A percentile compares a stretch with the other conserved stretches of the same genome.
phyloP scores from a whole-genome alignment of 192 early-diverging fungal genomes.

The Ramicandelaber brevisporus region DNA sequence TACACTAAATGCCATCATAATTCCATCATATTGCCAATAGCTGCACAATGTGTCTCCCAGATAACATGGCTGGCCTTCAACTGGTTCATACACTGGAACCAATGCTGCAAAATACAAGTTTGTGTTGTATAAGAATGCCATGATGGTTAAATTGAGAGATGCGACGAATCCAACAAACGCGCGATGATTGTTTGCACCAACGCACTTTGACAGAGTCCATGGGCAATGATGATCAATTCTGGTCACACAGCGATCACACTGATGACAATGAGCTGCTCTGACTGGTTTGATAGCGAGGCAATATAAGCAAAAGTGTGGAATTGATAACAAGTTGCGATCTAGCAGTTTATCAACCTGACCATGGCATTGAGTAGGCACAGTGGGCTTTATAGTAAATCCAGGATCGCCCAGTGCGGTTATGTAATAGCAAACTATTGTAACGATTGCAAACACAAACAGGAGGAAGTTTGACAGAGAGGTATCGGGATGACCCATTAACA shows the following conservation, averaged over 20 bases:
- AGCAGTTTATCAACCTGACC: constrained; percentile 41
- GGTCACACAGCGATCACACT: constrained; percentile 80
- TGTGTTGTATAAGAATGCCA: constrained; percentile 28
- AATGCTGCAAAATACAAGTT: constrained; percentile 22
- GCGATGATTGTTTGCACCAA: constrained; percentile 71
- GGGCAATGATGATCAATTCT: constrained; percentile 93
- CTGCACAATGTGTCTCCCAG: constrained; percentile 33
- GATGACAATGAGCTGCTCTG: constrained; percentile 81
- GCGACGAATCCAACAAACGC: constrained; percentile 60
- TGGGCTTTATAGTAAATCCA: constrained; percentile 28
- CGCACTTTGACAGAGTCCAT: constrained; percentile 92
- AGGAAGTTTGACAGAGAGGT: constrained; percentile 5
- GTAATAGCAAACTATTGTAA: too few species aligned
- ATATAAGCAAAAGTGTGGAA: constrained; percentile 60
- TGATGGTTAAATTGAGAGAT: constrained; percentile 30
- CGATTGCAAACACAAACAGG: constrained; percentile 31
- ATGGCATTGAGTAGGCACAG: too few species aligned
- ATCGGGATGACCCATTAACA: too few species aligned
- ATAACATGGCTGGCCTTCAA: constrained; percentile 24
- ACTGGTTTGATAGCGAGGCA: constrained; percentile 65
- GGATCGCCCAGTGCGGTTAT: constrained; percentile 41
- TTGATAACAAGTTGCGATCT: constrained; percentile 34
- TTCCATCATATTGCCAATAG: constrained; percentile 47
- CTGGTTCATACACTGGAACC: constrained; percentile 22
- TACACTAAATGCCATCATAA: constrained; percentile 31